Evolutionary conservation across 2,329 filamentous ascomycete species (phyloP).

Genomic region (Trichophyton mentagrophytes): DNA sequence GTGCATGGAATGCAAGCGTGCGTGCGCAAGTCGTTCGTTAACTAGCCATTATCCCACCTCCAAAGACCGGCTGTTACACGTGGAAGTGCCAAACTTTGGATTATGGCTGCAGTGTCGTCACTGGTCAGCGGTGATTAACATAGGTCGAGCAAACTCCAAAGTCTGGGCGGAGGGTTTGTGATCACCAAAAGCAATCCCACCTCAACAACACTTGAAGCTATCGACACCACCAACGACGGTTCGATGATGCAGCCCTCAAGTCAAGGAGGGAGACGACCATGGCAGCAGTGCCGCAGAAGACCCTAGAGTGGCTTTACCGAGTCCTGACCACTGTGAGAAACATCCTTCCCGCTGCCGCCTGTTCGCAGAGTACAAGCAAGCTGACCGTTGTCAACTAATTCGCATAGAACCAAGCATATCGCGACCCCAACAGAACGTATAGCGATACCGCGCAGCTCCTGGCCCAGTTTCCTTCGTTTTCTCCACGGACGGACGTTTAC

Average conservation of each 20-base stretch:
- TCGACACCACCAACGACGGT: not conserved
- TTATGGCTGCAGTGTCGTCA: no score
- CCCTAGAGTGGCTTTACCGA: conserved; percentile 91
- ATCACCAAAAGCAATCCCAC: not conserved
- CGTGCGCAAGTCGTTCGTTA: no score
- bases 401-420: conserved; percentile 60
- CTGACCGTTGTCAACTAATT: conserved; percentile 14
- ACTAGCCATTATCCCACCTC: no score
- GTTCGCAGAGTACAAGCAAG: not conserved
- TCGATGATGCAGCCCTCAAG: not conserved
- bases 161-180: not conserved
- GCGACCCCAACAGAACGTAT: conserved; percentile 84
- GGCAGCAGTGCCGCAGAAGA: conserved; percentile 68
- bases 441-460: conserved; percentile 77
- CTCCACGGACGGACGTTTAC: conserved; percentile 85
- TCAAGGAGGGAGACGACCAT: conserved; percentile 5
- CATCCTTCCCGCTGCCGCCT: not conserved
- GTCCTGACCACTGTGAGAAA: conserved; percentile 59
- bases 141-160: not conserved
- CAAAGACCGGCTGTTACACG: no score
- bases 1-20: no score
- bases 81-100: no score
- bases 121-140: no score
- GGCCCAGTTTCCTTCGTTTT: conserved; percentile 63
- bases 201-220: not conserved